phyloP scores from a whole-genome alignment of 306 rosid genomes.

The Acacia melanoxylon region DNA sequence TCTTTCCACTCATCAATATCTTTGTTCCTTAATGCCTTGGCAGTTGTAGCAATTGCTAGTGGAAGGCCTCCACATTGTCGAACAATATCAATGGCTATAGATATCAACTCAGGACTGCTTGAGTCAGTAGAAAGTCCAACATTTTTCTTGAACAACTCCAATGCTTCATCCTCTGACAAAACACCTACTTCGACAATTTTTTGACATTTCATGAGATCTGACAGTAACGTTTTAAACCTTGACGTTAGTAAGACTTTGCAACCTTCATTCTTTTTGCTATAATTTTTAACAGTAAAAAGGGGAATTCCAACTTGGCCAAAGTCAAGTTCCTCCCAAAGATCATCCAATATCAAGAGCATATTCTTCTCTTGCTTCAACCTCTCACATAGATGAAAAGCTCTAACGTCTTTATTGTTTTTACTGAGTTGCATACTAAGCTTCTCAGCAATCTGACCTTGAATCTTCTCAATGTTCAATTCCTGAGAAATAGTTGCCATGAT shows the following conservation, averaged over 20 bases:
- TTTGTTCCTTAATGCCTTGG: not conserved
- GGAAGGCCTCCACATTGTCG: not conserved
- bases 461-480: too few relatives aligned
- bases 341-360: not conserved
- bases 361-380: not conserved
- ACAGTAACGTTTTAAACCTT: not conserved
- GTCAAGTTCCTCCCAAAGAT: not conserved
- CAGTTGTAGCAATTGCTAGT: not conserved
- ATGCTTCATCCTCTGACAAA: not conserved
- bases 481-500: too few relatives aligned
- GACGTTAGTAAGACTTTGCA: not conserved
- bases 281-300: not conserved
- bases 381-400: not conserved
- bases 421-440: not conserved
- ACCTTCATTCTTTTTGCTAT: not conserved
- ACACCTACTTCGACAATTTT: not conserved
- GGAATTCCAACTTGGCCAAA: not conserved
- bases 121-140: not conserved
- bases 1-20: not conserved
- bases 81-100: not conserved
- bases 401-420: not conserved
- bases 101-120: not conserved
- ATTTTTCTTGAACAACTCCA: not conserved
- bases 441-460: not conserved
- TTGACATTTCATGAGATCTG: not conserved